phyloP scores from a whole-genome alignment of 163 green algal species.

The Chlorella variabilis region DNA sequence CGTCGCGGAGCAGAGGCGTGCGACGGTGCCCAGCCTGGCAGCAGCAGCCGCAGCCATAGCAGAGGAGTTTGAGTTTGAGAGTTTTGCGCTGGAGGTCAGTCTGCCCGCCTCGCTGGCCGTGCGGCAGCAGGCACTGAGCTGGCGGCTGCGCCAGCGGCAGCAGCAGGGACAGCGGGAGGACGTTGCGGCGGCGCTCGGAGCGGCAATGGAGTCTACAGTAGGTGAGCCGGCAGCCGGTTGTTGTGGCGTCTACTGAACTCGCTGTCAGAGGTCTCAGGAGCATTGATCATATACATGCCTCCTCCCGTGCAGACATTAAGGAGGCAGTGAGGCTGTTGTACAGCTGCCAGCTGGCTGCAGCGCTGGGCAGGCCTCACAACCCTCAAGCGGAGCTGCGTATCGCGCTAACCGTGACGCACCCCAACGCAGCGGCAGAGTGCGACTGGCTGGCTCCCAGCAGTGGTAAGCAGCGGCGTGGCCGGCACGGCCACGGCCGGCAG shows the following conservation, averaged over 20 bases:
- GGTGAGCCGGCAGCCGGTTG: background rate
- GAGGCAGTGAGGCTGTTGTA: slow-evolving; percentile 7
- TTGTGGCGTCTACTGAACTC: background rate
- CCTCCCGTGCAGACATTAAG: slow-evolving; percentile 19
- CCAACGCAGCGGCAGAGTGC: slow-evolving; percentile 1
- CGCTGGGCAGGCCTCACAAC: background rate
- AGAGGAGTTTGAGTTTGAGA: slow-evolving; percentile 8
- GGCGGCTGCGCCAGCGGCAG: slow-evolving; percentile 4
- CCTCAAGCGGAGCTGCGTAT: background rate
- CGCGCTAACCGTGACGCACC: background rate
- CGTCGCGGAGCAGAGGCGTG: background rate
- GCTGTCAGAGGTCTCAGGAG: no score
- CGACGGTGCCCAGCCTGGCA: background rate
- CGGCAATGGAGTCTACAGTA: no score
- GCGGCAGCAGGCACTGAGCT: slow-evolving; percentile 33
- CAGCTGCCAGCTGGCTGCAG: background rate
- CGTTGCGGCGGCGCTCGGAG: no score
- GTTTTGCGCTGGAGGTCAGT: slow-evolving; percentile 40
- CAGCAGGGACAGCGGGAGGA: background rate
- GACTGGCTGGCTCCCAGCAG: slow-evolving; percentile 22
- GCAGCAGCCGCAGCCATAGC: slow-evolving; percentile 8
- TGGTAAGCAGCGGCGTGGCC: background rate
- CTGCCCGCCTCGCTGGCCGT: slow-evolving; percentile 39
- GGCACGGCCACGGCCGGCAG: background rate
- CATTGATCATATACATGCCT: no score